These are phyloP conservation scores for Russula emetica DNA, from an alignment of 768 basidiomycete genomes.

Conservation along the genomic window DNA sequence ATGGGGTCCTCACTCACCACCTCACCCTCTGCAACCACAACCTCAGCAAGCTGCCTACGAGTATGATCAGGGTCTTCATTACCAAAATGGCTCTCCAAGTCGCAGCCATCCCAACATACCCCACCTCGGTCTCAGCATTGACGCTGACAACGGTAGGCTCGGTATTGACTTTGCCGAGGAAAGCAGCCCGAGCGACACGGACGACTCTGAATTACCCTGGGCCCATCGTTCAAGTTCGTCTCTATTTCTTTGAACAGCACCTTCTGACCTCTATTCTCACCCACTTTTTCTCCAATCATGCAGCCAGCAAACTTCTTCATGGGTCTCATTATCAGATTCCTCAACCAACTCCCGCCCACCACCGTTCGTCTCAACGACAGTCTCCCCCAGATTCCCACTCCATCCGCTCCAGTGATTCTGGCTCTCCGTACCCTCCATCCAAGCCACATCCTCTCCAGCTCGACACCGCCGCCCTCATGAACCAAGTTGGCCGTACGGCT, in stretches of 20 bases:
- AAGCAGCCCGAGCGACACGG: constrained; percentile 41
- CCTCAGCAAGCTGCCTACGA: constrained; percentile 27
- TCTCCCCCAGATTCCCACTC: constrained; percentile 38
- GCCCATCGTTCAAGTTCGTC: constrained; percentile 29
- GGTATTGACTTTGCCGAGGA: constrained; percentile 50
- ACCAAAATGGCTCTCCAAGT: constrained; percentile 33
- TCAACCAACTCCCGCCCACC: constrained; percentile 25
- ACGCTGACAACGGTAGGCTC: constrained; percentile 54
- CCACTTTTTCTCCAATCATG: constrained; percentile 1
- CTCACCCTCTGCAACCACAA: constrained; percentile 32
- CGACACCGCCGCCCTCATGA: constrained; percentile 45
- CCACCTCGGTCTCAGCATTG: constrained; percentile 43
- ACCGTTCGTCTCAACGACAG: constrained; percentile 21
- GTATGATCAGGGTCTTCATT: constrained; percentile 22
- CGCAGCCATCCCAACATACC: constrained; percentile 35
- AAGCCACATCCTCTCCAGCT: constrained; percentile 55
- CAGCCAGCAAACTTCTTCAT: constrained; percentile 14
- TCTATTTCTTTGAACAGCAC: not conserved
- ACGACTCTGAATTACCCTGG: constrained; percentile 60
- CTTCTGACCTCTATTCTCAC: constrained; percentile 3
- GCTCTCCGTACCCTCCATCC: constrained; percentile 31
- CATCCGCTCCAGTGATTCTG: constrained; percentile 38
- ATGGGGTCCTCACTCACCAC: constrained; percentile 29
- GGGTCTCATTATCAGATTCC: constrained; percentile 17
- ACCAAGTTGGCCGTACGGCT: constrained; percentile 26